Evolutionary conservation across 768 basidiomycete species (phyloP), one percentile per base, ranked within the genome.

Genomic region (Rhizopogon roseolus): DNA sequence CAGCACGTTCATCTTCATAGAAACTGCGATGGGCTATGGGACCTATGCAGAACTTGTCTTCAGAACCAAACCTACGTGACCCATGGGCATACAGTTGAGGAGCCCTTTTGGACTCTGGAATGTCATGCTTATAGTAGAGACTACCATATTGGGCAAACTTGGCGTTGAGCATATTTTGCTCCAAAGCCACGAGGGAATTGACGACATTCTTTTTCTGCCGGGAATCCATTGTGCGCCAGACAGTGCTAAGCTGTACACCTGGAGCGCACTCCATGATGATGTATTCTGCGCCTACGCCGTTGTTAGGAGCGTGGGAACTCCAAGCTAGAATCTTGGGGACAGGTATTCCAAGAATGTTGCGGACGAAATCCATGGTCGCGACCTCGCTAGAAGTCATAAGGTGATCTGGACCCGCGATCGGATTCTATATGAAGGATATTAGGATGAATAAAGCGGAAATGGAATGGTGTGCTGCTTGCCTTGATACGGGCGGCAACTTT

Each of bases 351-450:
- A 71, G 63, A 17, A 57, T 54, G 25, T 60, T 54, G 13, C 65
- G 65, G 14, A 57, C 56, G 52, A 62, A 72, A 36, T 71, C 60
- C 61, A 72, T 63, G 0, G 70, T 72, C 16, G 71, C 71, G 4
- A 70, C 71, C 51, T 72, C 71, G 49, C 70, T 72, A 13, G 71
- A 71, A 22, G 67, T 70, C 14, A 54, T 54, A 39, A 66, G 56
- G 53, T 62, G 64, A 5, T 56, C 49, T 4, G 64, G 64, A n/a
- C 71, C 68, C 25, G 65, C 63, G 29, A 70, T 52, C 9, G 64
- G 62, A 53, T 50, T 56, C 58, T 59, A n/a, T 13, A n/a, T 8
- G 25, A 39, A 37, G 29, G 8, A 48, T 7, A 34, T 52, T 17
- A 53, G 45, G 6, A 25, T 25, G 46, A 41, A 41, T n/a, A 22